A percentile compares a stretch with the other conserved stretches of the same genome.
Conservation (phyloP, 1,284 basidiomycete genomes). For the Neolentinus lepideus region DNA sequence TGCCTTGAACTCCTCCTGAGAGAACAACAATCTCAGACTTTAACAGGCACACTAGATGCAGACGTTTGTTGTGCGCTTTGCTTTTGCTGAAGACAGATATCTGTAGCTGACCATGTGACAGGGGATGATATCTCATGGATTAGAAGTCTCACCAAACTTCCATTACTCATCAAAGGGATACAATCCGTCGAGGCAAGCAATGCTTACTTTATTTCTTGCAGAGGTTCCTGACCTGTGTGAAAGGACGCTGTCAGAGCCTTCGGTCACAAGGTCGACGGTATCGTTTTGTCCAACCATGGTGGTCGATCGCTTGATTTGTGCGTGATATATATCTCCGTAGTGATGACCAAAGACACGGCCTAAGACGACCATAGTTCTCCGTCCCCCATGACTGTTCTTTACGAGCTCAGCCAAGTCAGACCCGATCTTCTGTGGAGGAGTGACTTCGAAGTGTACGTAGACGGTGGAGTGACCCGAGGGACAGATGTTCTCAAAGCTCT, state of each 20-base stretch:
- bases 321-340: not conserved
- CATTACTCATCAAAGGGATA: conserved; percentile 42
- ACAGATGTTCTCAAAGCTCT: conserved; percentile 71
- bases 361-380: conserved; percentile 11
- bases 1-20: not conserved
- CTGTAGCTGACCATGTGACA: conserved; percentile 1
- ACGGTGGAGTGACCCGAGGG: conserved; percentile 64
- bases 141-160: conserved; percentile 34
- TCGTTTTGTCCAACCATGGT: conserved; percentile 62
- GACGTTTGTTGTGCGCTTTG: conserved; percentile 42
- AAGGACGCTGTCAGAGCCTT: conserved; percentile 59
- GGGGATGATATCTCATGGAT: conserved; percentile 33
- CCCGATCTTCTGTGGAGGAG: conserved; percentile 41
- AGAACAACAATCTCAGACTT: conserved; percentile 11
- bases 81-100: not conserved
- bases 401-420: conserved; percentile 34
- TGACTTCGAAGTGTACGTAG: conserved; percentile 49
- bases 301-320: conserved; percentile 56
- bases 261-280: conserved; percentile 56
- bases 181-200: conserved; percentile 31
- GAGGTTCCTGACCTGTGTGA: too few relatives aligned
- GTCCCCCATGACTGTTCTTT: conserved; percentile 27
- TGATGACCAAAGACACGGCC: not conserved
- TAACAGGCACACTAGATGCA: conserved; percentile 47
- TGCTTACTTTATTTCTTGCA: not conserved